Base-by-base conservation (phyloP, 768 basidiomycete genomes). In the Russula sp. region DNA sequence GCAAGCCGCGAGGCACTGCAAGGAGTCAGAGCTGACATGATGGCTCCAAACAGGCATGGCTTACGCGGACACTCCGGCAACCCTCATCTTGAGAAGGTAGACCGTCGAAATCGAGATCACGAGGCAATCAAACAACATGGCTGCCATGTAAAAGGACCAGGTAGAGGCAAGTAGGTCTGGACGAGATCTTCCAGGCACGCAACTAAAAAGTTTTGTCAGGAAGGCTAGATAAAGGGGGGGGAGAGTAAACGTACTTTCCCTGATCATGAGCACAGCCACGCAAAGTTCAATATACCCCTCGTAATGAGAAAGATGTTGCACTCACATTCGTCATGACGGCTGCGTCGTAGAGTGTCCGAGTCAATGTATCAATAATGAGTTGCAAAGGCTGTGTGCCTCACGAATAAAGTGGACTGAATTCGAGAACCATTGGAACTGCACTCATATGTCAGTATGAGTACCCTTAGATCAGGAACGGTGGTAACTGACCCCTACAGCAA, bases 81-180 rank as follows among this genome's bases (percentile, higher is more conserved):
- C 59, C 63, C 78, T 79, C 66, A 80, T 78, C 59, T 77, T 77
- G 32, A 84, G 71, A n/a, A 88, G 72, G 67, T 79, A 85, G 55
- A 74, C 70, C 5, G 81, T 75, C 44, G 84, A 84, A 48, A 86
- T 72, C 5, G 71, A 70, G 7, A 83, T 77, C 3, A 81, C 80
- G 10, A 78, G 70, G 6, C 81, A 70, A 68, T 88, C 87, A 70
- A 83, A 88, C 13, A 77, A 56, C 61, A 86, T 85, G 8, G 82
- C 77, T 34, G 83, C 70, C 4, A 81, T 75, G 68, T 88, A 87
- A 73, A 81, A 84, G 5, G 80, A 62, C 81, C 84, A 88, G 45
- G 80, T 82, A 0, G 80, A 75, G 16, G 77, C 63, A 44, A 64
- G 65, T 13, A 6, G 20, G 3, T 57, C 32, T 4, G 59, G 64